Evolutionary conservation across 192 early-diverging fungal genomes (phyloP).

Genomic region (Funneliformis geosporum): DNA sequence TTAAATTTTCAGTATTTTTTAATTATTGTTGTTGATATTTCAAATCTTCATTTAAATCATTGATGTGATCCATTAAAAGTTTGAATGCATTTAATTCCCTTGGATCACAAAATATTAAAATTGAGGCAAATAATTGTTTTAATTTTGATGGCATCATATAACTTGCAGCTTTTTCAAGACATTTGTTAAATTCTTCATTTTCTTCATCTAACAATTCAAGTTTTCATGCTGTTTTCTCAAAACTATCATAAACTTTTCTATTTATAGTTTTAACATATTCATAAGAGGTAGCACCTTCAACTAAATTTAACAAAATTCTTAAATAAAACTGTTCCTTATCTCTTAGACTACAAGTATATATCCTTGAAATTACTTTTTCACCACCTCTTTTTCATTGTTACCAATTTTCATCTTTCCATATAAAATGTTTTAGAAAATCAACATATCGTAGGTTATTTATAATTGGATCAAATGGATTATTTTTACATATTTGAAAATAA

Average conservation of each 20-base stretch:
- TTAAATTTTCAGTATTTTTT: not conserved
- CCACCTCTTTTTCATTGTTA: not conserved
- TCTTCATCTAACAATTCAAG: constrained; percentile 32
- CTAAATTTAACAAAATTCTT: constrained; percentile 5
- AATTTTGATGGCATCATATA: not conserved
- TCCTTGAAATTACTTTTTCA: not conserved
- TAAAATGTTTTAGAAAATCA: constrained; percentile 16
- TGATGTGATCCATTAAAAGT: not conserved
- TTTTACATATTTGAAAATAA: constrained; percentile 22
- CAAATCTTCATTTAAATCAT: constrained; percentile 28
- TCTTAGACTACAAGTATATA: not conserved
- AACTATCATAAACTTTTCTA: constrained; percentile 22
- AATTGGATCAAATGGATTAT: not conserved
- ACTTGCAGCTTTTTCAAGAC: not conserved
- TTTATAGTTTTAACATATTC: constrained; percentile 26
- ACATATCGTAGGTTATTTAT: constrained; percentile 15
- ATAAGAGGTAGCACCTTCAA: constrained; percentile 28
- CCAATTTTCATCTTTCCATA: constrained; percentile 5
- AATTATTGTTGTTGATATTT: not conserved
- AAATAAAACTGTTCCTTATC: not conserved
- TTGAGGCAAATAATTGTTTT: constrained; percentile 29
- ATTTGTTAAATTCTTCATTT: constrained; percentile 21
- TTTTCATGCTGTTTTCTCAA: constrained; percentile 20
- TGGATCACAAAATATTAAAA: constrained; percentile 24
- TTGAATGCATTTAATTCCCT: not conserved